phyloP scores from a whole-genome alignment of 2,329 filamentous ascomycete genomes.

The Paraphaeosphaeria minitans region DNA sequence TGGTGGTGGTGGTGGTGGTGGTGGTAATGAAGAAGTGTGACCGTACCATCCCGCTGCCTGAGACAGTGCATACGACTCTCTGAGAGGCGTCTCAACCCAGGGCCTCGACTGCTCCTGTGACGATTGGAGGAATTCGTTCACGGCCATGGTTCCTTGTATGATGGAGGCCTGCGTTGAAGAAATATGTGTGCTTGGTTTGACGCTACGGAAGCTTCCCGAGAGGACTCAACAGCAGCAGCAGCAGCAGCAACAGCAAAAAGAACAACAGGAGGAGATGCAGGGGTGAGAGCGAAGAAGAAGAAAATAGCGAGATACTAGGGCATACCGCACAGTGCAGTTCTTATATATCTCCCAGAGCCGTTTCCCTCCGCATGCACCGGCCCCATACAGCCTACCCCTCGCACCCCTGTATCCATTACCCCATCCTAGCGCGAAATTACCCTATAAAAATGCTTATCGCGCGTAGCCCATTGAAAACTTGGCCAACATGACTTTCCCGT shows the following conservation, averaged over 20 bases:
- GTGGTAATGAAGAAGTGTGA: conserved; percentile 30
- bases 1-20: too few relatives aligned
- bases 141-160: conserved; percentile 24
- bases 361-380: not conserved
- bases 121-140: conserved; percentile 26
- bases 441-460: conserved; percentile 35
- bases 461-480: conserved; percentile 6
- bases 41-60: conserved; percentile 73
- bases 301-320: not conserved
- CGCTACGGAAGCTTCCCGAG: not conserved
- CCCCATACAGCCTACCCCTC: conserved; percentile 7
- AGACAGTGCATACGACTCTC: conserved; percentile 70
- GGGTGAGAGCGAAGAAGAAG: not conserved
- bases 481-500: conserved; percentile 25
- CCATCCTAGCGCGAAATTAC: conserved; percentile 41
- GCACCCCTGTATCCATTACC: conserved; percentile 39
- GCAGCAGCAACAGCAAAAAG: not conserved
- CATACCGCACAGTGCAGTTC: not conserved
- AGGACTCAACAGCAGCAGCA: not conserved
- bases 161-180: not conserved
- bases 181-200: not conserved
- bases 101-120: conserved; percentile 45
- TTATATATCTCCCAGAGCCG: conserved; percentile 8
- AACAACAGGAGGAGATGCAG: not conserved
- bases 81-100: conserved; percentile 74